Base-by-base conservation (phyloP, 306 rosid genomes). In the Albizia julibrissin region DNA sequence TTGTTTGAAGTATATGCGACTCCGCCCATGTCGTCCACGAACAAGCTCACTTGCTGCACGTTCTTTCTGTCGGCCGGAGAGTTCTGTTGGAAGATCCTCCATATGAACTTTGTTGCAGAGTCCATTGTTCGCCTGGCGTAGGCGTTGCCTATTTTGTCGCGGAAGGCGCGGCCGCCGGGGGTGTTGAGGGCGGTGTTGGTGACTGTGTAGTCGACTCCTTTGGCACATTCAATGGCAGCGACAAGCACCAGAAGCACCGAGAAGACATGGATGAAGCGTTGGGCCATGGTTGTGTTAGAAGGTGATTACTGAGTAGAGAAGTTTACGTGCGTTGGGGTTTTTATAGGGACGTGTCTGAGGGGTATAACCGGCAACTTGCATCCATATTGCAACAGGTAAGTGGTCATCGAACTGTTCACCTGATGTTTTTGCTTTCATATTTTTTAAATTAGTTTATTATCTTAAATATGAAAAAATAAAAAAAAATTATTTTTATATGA, bases 181-280 rank as follows among this genome's bases (percentile, higher is more conserved):
- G 47, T 68, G n/a, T 6, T 1, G 72, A 37, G 26, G 15, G 72
- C 72, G 1, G 26, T 37, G 89, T 88, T 90, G 47, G 74, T 77
- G 37, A 87, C 85, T 0, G 8, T 46, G 83, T 68, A 92, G 4
- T 89, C 80, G 1, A 87, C 87, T 5, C 88, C 91, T 54, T 21
- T 8, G 62, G 62, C 8, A 27, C 24, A 11, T 54, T 54, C 62
- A 54, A 54, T 61, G 68, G 69, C 10, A 12, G 34, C 56, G 7
- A 42, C 34, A 24, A 70, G 22, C 18, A 70, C 54, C 1, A 69
- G 74, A 1, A 70, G 74, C 1, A 24, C 15, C 10, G 50, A 40
- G n/a, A 70, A 22, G 54, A 43, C n/a, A 65, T 14, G 42, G 54
- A 40, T 12, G 54, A 70, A 70, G 21, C 27, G 56, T n/a, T 22